These are phyloP conservation scores for Solanum tarapatanum DNA, from an alignment of 257 asterid genomes.

Conservation along the genomic window DNA sequence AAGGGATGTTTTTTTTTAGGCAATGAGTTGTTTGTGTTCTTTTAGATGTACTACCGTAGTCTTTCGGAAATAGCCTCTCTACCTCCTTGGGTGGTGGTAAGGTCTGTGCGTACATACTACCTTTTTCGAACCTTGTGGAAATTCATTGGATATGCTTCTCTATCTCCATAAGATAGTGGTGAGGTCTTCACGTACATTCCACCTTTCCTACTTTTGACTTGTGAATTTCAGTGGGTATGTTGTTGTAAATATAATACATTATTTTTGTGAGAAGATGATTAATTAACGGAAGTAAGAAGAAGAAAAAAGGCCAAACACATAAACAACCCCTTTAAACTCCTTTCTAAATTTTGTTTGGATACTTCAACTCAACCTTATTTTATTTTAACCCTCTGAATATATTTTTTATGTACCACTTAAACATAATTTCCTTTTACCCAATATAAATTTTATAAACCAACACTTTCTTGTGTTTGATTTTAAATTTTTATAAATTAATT, in stretches of 20 bases:
- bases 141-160: background rate
- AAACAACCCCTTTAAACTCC: background rate
- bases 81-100: background rate
- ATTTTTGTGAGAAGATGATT: background rate
- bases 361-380: too few species aligned
- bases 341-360: background rate
- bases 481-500: too few species aligned
- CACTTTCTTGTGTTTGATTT: too few species aligned
- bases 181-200: background rate
- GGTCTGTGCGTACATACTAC: fast-evolving
- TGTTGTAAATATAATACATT: too few species aligned
- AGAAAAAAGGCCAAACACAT: background rate
- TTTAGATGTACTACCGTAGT: too few species aligned
- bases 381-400: background rate
- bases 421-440: background rate
- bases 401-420: background rate
- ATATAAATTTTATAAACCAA: too few species aligned
- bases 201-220: background rate
- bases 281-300: background rate
- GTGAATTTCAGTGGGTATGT: background rate
- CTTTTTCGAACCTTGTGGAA: too few species aligned
- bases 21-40: background rate
- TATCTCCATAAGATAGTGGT: too few species aligned
- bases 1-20: background rate
- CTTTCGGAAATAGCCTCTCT: too few species aligned